Evolutionary conservation across 1,284 basidiomycete species (phyloP), one percentile per base, ranked within the genome.

Genomic region (Cystobasidium pallidum): DNA sequence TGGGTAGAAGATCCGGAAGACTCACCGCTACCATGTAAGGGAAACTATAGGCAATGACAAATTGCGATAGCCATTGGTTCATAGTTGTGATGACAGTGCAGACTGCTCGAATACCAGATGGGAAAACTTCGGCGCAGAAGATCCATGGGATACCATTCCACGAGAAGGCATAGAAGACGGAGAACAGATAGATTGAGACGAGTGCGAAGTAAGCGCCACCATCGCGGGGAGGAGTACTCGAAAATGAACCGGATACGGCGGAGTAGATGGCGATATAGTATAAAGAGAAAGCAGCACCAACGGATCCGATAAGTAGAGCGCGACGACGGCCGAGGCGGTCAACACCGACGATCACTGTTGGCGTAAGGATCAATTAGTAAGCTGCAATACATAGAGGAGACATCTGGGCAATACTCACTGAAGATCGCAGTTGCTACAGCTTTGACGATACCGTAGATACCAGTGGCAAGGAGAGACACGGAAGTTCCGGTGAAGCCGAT

Each of bases 371-470:
- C 36, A 7, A 13, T 39, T 39, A 39, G 13, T n/a, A n/a, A n/a
- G n/a, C n/a, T n/a, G n/a, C n/a, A n/a, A n/a, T n/a, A n/a, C n/a
- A n/a, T n/a, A n/a, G n/a, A n/a, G n/a, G n/a, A n/a, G n/a, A n/a
- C 36, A 39, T 39, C 36, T 28, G 30, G 19, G n/a, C n/a, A n/a
- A 3, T 4, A 30, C 58, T 21, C 28, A 61, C 58, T 75, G 65
- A 77, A 78, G 59, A 81, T 72, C 32, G 71, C 67, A 36, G 79
- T 81, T 1, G 74, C 77, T 47, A 80, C 72, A 55, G 78, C 79
- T 73, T 79, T 80, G 73, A 74, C 73, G 26, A 78, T 79, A 15
- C 80, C 80, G 68, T 80, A 79, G 58, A 81, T 78, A 47, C 80
- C 79, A 39, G 80, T 79, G 10, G 80, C 80, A 51, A 81, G 77